Conservation (phyloP, 768 basidiomycete genomes). For the Lentinula detonsa region DNA sequence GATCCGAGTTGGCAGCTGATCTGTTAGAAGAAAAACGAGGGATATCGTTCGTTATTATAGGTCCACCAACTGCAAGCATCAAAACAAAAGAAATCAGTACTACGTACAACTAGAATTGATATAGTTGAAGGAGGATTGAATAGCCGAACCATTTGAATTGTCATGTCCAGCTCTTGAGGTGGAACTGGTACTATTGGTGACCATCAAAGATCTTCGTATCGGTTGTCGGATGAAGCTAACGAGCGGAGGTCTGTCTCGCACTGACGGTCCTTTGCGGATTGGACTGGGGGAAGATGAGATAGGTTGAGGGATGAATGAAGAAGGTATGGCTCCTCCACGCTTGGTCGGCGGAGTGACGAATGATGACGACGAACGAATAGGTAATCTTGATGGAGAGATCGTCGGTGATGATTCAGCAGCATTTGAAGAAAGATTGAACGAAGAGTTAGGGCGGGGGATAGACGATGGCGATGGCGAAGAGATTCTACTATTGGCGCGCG, state of each 20-base stretch:
- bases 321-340: conserved; percentile 38
- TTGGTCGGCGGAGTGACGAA: conserved; percentile 50
- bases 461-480: conserved; percentile 36
- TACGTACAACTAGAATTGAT: conserved; percentile 40
- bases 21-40: conserved; percentile 4
- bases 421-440: conserved; percentile 24
- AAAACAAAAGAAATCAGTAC: conserved; percentile 40
- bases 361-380: conserved; percentile 9
- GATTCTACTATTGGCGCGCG: conserved; percentile 7
- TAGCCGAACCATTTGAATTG: conserved; percentile 51
- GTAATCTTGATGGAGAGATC: conserved; percentile 13
- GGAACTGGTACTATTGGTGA: conserved; percentile 13
- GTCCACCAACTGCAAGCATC: conserved; percentile 22
- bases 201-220: conserved; percentile 30
- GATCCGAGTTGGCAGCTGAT: neutral
- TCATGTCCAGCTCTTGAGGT: neutral
- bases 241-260: conserved; percentile 24
- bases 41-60: neutral
- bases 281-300: conserved; percentile 36
- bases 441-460: conserved; percentile 38
- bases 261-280: conserved; percentile 16
- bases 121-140: conserved; percentile 38
- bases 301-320: conserved; percentile 63
- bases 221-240: conserved; percentile 42
- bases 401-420: conserved; percentile 26